A percentile compares a stretch with the other conserved stretches of the same genome.
phyloP scores from a whole-genome alignment of 768 basidiomycete genomes.

The Psilocybe sp. region DNA sequence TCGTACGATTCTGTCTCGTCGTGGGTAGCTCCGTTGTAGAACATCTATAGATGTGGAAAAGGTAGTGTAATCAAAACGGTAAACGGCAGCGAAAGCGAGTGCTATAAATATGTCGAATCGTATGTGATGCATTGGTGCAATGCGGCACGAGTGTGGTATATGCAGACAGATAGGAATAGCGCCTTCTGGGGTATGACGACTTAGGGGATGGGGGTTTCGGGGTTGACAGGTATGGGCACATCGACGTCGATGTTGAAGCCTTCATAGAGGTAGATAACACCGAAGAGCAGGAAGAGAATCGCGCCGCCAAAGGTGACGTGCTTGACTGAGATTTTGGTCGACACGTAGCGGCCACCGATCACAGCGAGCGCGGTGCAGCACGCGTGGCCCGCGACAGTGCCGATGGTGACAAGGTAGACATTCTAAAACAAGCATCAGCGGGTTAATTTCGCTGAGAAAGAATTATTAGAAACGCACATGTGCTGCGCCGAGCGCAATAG shows the following conservation, averaged over 20 bases:
- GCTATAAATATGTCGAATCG: no score
- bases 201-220: not conserved
- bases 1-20: no score
- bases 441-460: not conserved
- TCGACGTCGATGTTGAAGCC: slow-evolving; percentile 37
- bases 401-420: slow-evolving; percentile 85
- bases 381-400: slow-evolving; percentile 86
- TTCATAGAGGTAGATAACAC: slow-evolving; percentile 74
- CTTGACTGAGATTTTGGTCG: slow-evolving; percentile 93
- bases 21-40: no score
- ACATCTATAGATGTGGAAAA: no score
- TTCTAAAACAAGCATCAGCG: slow-evolving; percentile 49
- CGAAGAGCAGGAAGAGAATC: slow-evolving; percentile 79
- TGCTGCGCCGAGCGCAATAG: slow-evolving; percentile 92
- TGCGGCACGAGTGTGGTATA: no score
- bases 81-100: no score
- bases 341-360: slow-evolving; percentile 88
- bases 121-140: no score
- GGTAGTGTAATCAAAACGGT: no score
- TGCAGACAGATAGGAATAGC: no score
- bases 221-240: slow-evolving; percentile 16
- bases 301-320: slow-evolving; percentile 87
- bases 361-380: slow-evolving; percentile 89
- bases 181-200: no score
- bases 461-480: slow-evolving; percentile 55